A percentile compares a stretch with the other conserved stretches of the same genome.
phyloP scores from a whole-genome alignment of 169 alveolate species.

The Plasmodium blacklocki region DNA sequence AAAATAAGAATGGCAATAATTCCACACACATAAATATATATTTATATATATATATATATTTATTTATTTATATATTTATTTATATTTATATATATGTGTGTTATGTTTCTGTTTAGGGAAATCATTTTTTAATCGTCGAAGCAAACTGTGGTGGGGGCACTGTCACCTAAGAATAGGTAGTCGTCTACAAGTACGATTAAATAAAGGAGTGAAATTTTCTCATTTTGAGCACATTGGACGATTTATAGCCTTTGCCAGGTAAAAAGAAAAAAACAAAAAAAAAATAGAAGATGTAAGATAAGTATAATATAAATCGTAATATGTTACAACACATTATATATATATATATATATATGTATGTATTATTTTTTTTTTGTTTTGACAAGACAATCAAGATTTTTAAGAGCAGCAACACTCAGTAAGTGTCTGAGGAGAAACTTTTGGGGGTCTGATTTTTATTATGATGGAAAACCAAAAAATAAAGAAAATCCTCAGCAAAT shows the following conservation, averaged over 20 bases:
- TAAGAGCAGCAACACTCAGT: conserved; percentile 67
- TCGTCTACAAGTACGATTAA: conserved; percentile 48
- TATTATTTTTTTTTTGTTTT: not conserved
- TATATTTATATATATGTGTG: too few species aligned
- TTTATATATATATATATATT: too few species aligned
- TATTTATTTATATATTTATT: too few species aligned
- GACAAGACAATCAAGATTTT: conserved; percentile 20
- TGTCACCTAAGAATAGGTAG: conserved; percentile 61
- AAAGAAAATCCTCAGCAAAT: conserved; percentile 40
- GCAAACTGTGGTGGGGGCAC: conserved; percentile 74
- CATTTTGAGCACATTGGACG: conserved; percentile 59
- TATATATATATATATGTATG: not conserved
- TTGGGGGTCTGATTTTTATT: conserved; percentile 61
- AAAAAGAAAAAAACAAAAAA: not conserved
- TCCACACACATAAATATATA: too few species aligned
- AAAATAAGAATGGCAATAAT: too few species aligned
- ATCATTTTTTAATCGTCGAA: conserved; percentile 54
- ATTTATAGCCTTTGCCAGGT: conserved; percentile 70
- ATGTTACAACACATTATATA: not conserved
- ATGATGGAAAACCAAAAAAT: conserved; percentile 44
- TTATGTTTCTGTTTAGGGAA: conserved; percentile 21
- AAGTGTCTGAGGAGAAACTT: conserved; percentile 63
- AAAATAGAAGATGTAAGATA: not conserved
- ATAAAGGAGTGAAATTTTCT: conserved; percentile 69
- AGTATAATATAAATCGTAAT: too few species aligned